A percentile compares a stretch with the other conserved stretches of the same genome.
Conservation (phyloP, 2,329 filamentous ascomycete species). For the Rhexocercosporidium sp. region DNA sequence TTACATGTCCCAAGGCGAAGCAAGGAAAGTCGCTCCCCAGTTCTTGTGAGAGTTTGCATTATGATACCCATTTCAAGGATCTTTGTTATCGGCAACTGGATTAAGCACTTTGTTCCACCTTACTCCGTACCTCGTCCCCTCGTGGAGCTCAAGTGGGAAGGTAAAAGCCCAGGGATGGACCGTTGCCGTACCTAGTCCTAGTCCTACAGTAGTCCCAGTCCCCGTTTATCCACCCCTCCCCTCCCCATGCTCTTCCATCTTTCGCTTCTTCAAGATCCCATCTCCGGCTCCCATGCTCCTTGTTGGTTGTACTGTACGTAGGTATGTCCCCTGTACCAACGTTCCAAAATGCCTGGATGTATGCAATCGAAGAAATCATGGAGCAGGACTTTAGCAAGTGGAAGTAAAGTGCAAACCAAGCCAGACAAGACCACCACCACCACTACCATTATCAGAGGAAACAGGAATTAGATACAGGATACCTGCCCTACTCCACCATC, state of each 20-base stretch:
- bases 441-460: no score
- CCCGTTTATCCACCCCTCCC: neutral
- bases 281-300: slow-evolving; percentile 5
- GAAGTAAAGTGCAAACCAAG: neutral
- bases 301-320: neutral
- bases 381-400: neutral
- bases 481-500: slow-evolving; percentile 6
- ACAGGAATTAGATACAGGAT: no score
- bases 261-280: slow-evolving; percentile 8
- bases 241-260: neutral
- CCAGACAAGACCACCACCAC: neutral
- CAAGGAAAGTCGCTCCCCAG: no score
- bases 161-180: slow-evolving; percentile 5
- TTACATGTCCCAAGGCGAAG: neutral
- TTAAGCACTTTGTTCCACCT: neutral
- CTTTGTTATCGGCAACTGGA: neutral
- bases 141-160: slow-evolving; percentile 11
- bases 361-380: neutral
- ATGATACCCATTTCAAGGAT: slow-evolving; percentile 6
- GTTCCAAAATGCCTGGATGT: neutral
- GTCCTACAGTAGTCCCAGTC: no score
- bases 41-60: no score
- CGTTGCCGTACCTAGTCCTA: slow-evolving; percentile 7
- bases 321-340: neutral
- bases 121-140: neutral